These are phyloP conservation scores for Nakazawaea populi DNA, from an alignment of 805 yeast genomes.

Conservation along the genomic window DNA sequence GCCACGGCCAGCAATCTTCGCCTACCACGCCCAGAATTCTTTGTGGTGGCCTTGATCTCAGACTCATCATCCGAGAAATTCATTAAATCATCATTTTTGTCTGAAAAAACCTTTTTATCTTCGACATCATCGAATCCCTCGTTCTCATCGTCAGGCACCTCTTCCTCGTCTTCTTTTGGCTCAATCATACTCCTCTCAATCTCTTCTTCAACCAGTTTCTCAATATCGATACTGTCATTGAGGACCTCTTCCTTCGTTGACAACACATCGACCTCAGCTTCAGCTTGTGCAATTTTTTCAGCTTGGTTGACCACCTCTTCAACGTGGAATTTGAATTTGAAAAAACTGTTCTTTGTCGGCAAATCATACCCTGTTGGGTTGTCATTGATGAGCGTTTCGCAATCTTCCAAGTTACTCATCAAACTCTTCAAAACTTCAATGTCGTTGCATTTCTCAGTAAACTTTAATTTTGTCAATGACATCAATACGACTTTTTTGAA, in stretches of 20 bases:
- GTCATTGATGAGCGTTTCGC: conserved; percentile 1
- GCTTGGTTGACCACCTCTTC: conserved; percentile 2
- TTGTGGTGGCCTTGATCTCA: not conserved
- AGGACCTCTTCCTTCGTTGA: conserved; percentile 4
- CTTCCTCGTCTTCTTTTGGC: conserved; percentile 15
- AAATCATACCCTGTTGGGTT: conserved; percentile 18
- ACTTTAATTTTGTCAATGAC: conserved; percentile 41
- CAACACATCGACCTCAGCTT: not conserved
- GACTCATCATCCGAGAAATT: not conserved
- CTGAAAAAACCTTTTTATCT: conserved; percentile 10
- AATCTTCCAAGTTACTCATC: conserved; percentile 17
- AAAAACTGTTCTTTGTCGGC: conserved; percentile 20
- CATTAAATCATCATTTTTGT: not conserved
- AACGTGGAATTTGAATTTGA: conserved; percentile 15
- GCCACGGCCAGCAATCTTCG: conserved; percentile 1
- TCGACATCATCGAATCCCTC: conserved; percentile 11
- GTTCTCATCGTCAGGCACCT: conserved; percentile 12
- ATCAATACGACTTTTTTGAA: conserved; percentile 48
- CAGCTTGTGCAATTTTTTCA: conserved; percentile 1
- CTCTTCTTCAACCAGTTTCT: conserved; percentile 9
- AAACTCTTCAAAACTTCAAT: conserved; percentile 14
- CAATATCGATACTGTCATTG: conserved; percentile 9
- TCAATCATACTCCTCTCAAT: conserved; percentile 19
- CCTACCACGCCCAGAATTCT: not conserved
- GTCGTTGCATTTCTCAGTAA: conserved; percentile 23